A percentile compares a stretch with the other conserved stretches of the same genome.
phyloP scores from a whole-genome alignment of 148 eudicot genomes.

The Chenopodium album region DNA sequence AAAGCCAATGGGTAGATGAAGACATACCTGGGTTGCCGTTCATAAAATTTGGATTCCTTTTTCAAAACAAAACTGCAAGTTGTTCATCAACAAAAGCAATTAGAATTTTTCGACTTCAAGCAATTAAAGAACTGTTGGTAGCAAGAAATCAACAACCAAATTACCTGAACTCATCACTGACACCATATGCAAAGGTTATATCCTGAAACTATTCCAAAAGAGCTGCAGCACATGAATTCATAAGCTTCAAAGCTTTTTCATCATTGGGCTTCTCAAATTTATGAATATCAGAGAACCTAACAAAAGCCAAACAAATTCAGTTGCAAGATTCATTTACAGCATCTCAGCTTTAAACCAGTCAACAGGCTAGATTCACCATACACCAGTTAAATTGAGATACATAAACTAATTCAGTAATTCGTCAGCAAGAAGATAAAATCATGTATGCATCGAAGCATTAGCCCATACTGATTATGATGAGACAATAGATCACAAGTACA shows the following conservation, averaged over 20 bases:
- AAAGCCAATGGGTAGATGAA: not conserved
- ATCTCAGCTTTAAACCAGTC: conserved; percentile 22
- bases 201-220: conserved; percentile 72
- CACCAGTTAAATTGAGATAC: not conserved
- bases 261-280: conserved; percentile 96
- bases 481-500: not conserved
- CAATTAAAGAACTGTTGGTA: not conserved
- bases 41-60: conserved; percentile 56
- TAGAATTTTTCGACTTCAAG: not conserved
- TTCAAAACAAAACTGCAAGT: conserved; percentile 64
- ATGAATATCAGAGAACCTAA: conserved; percentile 87
- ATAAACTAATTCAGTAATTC: not conserved
- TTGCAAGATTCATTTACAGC: conserved; percentile 31
- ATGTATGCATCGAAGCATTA: not conserved
- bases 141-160: conserved; percentile 1
- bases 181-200: conserved; percentile 72
- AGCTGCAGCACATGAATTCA: conserved; percentile 90
- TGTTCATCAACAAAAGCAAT: not conserved
- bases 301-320: conserved; percentile 34
- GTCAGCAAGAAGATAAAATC: not conserved
- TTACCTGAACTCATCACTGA: conserved; percentile 83
- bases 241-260: conserved; percentile 75
- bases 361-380: conserved; percentile 8
- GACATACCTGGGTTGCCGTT: conserved; percentile 55
- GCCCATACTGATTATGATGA: not conserved